These are phyloP conservation scores for Fraxinus quadrangulata DNA, from an alignment of 257 asterid species.

Conservation along the genomic window DNA sequence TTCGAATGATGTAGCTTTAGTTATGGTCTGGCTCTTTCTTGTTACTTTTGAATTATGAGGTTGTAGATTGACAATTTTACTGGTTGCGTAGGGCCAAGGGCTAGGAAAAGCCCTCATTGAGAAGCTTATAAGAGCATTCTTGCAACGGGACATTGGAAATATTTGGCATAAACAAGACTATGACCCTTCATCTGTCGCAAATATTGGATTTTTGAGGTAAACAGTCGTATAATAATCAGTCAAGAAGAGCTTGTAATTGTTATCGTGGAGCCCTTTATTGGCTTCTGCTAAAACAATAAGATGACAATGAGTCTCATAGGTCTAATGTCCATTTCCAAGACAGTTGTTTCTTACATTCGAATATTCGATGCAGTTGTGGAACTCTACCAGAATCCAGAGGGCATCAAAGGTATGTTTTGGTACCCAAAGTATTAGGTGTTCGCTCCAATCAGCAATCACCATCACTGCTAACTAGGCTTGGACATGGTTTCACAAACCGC, in stretches of 20 bases:
- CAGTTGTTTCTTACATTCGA: conserved; percentile 20
- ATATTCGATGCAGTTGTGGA: conserved; percentile 77
- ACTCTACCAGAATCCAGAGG: conserved; percentile 82
- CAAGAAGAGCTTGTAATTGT: background rate
- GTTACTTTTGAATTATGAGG: background rate
- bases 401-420: conserved; percentile 99
- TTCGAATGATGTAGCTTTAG: background rate
- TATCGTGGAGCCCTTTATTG: background rate
- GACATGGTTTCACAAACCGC: too few relatives aligned
- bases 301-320: background rate
- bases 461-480: background rate
- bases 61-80: conserved; percentile 14
- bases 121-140: conserved; percentile 74
- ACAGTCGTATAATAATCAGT: background rate
- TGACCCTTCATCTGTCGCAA: background rate
- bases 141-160: conserved; percentile 89
- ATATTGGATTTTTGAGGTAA: background rate
- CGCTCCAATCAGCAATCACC: conserved; percentile 5
- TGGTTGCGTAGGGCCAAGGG: too few relatives aligned
- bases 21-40: background rate
- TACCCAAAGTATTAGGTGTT: conserved; percentile 67
- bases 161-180: conserved; percentile 43
- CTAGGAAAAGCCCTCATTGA: conserved; percentile 81
- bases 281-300: background rate
- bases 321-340: background rate